phyloP scores from a whole-genome alignment of 1,284 basidiomycete genomes.

The Wallemia ichthyophaga region DNA sequence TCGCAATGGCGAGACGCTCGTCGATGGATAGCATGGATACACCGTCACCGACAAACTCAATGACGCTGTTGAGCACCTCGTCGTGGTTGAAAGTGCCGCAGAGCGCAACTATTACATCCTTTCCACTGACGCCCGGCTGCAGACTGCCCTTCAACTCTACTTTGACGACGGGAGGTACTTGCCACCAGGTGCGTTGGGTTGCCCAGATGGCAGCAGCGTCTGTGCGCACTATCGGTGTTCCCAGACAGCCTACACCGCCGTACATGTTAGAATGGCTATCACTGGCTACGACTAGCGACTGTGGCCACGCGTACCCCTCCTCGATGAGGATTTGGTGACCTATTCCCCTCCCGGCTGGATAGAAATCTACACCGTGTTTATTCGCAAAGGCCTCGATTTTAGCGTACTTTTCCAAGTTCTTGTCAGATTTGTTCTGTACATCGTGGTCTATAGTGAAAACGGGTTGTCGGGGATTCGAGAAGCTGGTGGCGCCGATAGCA shows the following conservation, averaged over 20 bases:
- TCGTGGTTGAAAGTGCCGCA: constrained; percentile 92
- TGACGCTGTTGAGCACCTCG: constrained; percentile 89
- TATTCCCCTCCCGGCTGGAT: constrained; percentile 91
- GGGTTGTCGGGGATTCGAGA: constrained; percentile 52
- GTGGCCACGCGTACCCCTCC: constrained; percentile 82
- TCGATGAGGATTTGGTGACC: constrained; percentile 86
- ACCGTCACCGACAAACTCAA: constrained; percentile 90
- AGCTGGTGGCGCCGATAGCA: constrained; percentile 65
- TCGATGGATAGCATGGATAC: constrained; percentile 54
- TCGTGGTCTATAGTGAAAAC: constrained; percentile 97
- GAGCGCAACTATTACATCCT: constrained; percentile 91
- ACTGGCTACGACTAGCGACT: constrained; percentile 74
- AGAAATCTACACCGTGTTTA: constrained; percentile 67
- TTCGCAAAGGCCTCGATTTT: constrained; percentile 77
- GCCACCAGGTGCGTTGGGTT: constrained; percentile 98
- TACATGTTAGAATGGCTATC: constrained; percentile 99
- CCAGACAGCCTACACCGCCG: constrained; percentile 84
- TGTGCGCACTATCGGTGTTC: constrained; percentile 25
- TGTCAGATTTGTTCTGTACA: constrained; percentile 81
- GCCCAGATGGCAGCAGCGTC: constrained; percentile 93
- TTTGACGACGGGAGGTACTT: constrained; percentile 83
- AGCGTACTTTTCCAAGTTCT: constrained; percentile 78
- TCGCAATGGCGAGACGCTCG: constrained; percentile 76
- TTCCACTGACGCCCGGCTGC: constrained; percentile 72
- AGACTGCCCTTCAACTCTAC: constrained; percentile 66